Conservation (phyloP, 345 rosid genomes). For the Sonneratia caseolaris region DNA sequence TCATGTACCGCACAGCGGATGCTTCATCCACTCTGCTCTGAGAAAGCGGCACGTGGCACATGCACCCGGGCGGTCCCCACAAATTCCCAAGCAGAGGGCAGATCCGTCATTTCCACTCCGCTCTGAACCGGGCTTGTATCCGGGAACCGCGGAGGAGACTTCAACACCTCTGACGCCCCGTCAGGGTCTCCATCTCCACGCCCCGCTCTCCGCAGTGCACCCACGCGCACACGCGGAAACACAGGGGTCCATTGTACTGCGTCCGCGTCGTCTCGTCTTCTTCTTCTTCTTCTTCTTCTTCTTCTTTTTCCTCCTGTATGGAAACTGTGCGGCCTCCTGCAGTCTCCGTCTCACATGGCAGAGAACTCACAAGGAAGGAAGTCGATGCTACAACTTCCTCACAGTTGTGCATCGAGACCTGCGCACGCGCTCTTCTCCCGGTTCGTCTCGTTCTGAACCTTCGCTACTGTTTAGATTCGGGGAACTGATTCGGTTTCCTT, state of each 20-base stretch:
- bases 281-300: background rate
- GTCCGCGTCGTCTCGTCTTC: background rate
- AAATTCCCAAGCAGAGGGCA: background rate
- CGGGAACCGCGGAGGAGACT: constrained; percentile 10
- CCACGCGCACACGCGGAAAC: background rate
- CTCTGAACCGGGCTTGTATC: background rate
- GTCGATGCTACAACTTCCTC: background rate
- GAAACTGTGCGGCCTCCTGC: background rate
- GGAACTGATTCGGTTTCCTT: background rate
- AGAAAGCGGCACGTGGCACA: background rate
- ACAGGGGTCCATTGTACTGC: background rate
- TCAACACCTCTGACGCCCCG: constrained; percentile 30
- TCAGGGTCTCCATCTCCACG: constrained; percentile 24
- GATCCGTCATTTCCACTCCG: background rate
- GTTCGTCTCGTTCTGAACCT: background rate
- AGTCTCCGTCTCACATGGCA: background rate
- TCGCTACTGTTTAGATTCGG: background rate
- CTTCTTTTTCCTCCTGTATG: background rate
- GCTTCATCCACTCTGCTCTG: no score
- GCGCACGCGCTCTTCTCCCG: background rate
- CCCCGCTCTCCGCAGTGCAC: background rate
- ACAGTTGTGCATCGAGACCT: background rate
- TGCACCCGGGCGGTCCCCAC: background rate
- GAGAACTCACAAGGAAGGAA: constrained; percentile 1
- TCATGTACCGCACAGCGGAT: no score